Evolutionary conservation across 495 filamentous ascomycete genomes (phyloP).

Genomic region (Penicillium canariense): DNA sequence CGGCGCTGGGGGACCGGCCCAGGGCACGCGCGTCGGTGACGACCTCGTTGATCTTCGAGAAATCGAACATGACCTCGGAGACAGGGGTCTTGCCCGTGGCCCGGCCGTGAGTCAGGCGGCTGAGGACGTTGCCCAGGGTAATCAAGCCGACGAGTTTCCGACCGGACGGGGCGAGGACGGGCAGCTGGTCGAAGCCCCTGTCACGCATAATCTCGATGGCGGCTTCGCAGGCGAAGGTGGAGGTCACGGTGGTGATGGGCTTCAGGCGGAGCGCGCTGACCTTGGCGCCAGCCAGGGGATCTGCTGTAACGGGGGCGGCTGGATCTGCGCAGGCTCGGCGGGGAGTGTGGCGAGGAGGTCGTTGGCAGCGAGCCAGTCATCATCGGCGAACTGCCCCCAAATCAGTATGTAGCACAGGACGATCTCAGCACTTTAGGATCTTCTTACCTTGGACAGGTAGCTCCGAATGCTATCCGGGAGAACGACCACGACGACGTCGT

Average conservation of each 20-base stretch:
- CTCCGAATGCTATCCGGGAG: constrained; percentile 94
- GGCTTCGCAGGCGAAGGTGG: constrained; percentile 66
- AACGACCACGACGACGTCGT: constrained; percentile 84
- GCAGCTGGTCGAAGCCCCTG: constrained; percentile 93
- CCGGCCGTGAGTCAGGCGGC: constrained; percentile 78
- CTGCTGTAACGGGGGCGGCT: constrained; percentile 31
- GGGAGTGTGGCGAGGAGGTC: constrained; percentile 69
- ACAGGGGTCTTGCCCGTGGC: constrained; percentile 70
- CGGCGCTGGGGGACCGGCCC: constrained; percentile 24
- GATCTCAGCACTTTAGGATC: no score
- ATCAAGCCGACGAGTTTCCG: constrained; percentile 82
- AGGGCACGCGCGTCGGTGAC: constrained; percentile 78
- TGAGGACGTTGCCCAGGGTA: constrained; percentile 91
- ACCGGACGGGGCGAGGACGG: constrained; percentile 69
- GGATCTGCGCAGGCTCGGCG: constrained; percentile 42
- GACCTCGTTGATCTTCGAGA: constrained; percentile 77
- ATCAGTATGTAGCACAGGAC: no score
- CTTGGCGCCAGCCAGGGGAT: constrained; percentile 69
- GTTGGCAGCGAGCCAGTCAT: constrained; percentile 97
- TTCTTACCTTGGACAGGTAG: constrained; percentile 94
- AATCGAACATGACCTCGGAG: constrained; percentile 93
- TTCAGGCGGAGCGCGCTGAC: constrained; percentile 81
- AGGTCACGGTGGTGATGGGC: constrained; percentile 80
- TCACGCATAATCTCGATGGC: constrained; percentile 97
- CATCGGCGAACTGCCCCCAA: constrained; percentile 89